Conservation (phyloP, 1,284 basidiomycete species). For the Ganoderma meredithae region DNA sequence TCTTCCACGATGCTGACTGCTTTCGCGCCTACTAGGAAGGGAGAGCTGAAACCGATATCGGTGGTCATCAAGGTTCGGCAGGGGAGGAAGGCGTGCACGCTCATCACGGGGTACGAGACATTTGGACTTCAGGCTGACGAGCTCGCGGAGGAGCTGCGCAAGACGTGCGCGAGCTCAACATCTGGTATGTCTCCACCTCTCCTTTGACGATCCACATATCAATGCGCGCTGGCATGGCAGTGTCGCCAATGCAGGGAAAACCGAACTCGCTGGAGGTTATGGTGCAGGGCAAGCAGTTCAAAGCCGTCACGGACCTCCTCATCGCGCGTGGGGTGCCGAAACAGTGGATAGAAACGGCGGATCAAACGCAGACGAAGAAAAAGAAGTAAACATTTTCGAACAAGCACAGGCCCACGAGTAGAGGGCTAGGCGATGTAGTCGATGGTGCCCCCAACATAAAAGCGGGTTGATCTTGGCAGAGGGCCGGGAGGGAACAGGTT, state of each 20-base stretch:
- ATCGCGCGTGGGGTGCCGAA: slow-evolving; percentile 77
- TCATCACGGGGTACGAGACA: slow-evolving; percentile 80
- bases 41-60: slow-evolving; percentile 71
- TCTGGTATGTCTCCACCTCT: slow-evolving; percentile 55
- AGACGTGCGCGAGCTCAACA: slow-evolving; percentile 80
- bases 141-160: slow-evolving; percentile 82
- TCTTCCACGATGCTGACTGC: slow-evolving; percentile 1
- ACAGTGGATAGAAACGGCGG: slow-evolving; percentile 73
- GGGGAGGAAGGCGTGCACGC: slow-evolving; percentile 79
- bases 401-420: background rate
- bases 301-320: slow-evolving; percentile 71
- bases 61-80: slow-evolving; percentile 77
- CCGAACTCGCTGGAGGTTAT: slow-evolving; percentile 69
- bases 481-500: too few relatives aligned
- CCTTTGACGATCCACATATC: background rate
- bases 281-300: slow-evolving; percentile 84
- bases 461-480: too few relatives aligned
- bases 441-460: too few relatives aligned
- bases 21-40: slow-evolving; percentile 63
- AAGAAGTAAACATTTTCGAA: slow-evolving; percentile 39
- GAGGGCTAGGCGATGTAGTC: too few relatives aligned
- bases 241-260: slow-evolving; percentile 63
- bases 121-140: slow-evolving; percentile 74
- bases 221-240: slow-evolving; percentile 43
- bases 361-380: slow-evolving; percentile 49